A percentile compares a stretch with the other conserved stretches of the same genome.
Evolutionary conservation across 495 filamentous ascomycete species (phyloP).

Genomic region (Parmelia sp.): DNA sequence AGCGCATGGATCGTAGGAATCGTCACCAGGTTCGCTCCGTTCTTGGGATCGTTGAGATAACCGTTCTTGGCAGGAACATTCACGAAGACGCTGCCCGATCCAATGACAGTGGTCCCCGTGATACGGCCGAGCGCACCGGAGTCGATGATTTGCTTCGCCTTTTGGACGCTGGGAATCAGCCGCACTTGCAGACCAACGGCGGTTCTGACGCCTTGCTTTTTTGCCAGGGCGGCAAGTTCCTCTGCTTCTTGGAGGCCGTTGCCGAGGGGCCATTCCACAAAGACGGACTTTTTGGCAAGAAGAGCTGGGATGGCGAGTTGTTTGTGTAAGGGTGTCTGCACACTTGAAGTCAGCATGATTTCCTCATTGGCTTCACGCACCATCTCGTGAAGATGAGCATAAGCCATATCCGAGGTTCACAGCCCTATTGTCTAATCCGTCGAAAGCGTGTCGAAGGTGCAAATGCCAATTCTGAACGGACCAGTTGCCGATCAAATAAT

Average conservation of each 20-base stretch:
- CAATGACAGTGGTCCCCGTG: constrained; percentile 10
- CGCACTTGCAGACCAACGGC: constrained; percentile 38
- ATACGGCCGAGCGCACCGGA: constrained; percentile 21
- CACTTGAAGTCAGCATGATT: constrained; percentile 9
- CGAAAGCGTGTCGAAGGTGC: not conserved
- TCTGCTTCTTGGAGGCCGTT: constrained; percentile 32
- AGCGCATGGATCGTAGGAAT: constrained; percentile 16
- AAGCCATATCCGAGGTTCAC: not conserved
- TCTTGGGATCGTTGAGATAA: constrained; percentile 18
- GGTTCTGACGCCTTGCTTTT: constrained; percentile 35
- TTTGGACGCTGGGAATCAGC: constrained; percentile 3
- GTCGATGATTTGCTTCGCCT: constrained; percentile 22
- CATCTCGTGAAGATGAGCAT: not conserved
- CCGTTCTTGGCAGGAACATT: constrained; percentile 3
- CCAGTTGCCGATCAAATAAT: not conserved
- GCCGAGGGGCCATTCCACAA: constrained; percentile 52
- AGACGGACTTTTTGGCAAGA: constrained; percentile 51
- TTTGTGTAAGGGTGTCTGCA: constrained; percentile 43
- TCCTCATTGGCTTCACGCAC: not conserved
- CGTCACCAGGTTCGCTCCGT: constrained; percentile 13
- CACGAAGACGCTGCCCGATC: not conserved
- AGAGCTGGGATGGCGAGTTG: constrained; percentile 42
- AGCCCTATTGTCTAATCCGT: not conserved
- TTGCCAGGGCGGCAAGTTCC: constrained; percentile 39
- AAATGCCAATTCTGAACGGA: not conserved